phyloP scores from a whole-genome alignment of 768 basidiomycete species.

The Agaricus sinodeliciosus region DNA sequence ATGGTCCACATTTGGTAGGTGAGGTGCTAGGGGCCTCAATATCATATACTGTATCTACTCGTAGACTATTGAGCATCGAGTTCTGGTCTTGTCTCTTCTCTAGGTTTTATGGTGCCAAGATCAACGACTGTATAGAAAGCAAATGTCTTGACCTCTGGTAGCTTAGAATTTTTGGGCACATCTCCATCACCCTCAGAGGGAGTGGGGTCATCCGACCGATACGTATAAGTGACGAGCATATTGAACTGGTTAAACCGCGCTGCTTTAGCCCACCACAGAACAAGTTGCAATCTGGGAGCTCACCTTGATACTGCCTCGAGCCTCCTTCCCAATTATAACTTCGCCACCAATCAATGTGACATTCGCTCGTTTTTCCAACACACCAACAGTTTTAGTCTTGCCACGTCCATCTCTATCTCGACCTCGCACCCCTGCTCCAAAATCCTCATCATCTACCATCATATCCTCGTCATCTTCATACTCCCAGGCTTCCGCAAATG shows the following conservation, averaged over 20 bases:
- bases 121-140: conserved; percentile 84
- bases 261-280: not conserved
- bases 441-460: conserved; percentile 45
- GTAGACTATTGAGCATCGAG: not conserved
- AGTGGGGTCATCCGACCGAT: conserved; percentile 81
- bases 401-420: conserved; percentile 41
- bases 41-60: too few species aligned
- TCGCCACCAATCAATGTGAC: conserved; percentile 86
- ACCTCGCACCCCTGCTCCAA: conserved; percentile 47
- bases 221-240: conserved; percentile 91
- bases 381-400: conserved; percentile 58
- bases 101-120: conserved; percentile 63
- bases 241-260: conserved; percentile 61
- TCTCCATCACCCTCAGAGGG: conserved; percentile 49
- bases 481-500: conserved; percentile 97
- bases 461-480: conserved; percentile 95
- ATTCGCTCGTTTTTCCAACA: conserved; percentile 87
- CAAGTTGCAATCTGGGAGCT: conserved; percentile 16
- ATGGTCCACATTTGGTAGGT: too few species aligned
- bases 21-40: too few species aligned
- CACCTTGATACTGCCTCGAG: conserved; percentile 74
- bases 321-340: conserved; percentile 77
- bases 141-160: conserved; percentile 79
- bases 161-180: conserved; percentile 33
- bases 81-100: conserved; percentile 39